phyloP scores from a whole-genome alignment of 2,329 filamentous ascomycete species.

The Aspergillus jensenii region DNA sequence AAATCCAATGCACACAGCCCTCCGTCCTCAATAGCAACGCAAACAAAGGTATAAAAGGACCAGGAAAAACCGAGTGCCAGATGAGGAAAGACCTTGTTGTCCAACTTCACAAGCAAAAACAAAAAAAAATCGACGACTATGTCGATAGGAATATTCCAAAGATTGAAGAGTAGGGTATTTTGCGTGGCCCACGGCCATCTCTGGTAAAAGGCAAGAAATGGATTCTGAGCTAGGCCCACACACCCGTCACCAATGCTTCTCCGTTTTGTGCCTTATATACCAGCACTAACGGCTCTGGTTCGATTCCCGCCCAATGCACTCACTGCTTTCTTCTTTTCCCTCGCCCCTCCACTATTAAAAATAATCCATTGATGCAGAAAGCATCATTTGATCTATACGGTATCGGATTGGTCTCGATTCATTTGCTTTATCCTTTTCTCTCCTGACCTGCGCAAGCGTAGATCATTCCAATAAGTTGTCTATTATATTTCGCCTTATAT shows the following conservation, averaged over 20 bases:
- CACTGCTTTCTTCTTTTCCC: neutral
- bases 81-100: neutral
- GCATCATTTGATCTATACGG: too few relatives aligned
- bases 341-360: neutral
- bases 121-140: constrained; percentile 45
- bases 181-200: constrained; percentile 70
- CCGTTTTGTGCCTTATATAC: neutral
- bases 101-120: constrained; percentile 21
- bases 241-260: neutral
- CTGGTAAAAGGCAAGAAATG: constrained; percentile 80
- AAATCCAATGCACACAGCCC: neutral
- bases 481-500: neutral
- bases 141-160: constrained; percentile 53
- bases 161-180: constrained; percentile 59
- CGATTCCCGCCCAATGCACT: neutral
- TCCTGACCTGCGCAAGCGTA: neutral
- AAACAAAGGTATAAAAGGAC: neutral
- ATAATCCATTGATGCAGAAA: neutral
- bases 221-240: constrained; percentile 61
- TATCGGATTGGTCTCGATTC: neutral
- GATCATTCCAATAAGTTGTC: neutral
- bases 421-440: too few relatives aligned
- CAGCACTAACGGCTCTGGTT: neutral
- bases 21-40: neutral
- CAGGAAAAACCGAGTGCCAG: neutral